Base-by-base conservation (phyloP, 768 basidiomycete species). In the Lactarius psammicola region DNA sequence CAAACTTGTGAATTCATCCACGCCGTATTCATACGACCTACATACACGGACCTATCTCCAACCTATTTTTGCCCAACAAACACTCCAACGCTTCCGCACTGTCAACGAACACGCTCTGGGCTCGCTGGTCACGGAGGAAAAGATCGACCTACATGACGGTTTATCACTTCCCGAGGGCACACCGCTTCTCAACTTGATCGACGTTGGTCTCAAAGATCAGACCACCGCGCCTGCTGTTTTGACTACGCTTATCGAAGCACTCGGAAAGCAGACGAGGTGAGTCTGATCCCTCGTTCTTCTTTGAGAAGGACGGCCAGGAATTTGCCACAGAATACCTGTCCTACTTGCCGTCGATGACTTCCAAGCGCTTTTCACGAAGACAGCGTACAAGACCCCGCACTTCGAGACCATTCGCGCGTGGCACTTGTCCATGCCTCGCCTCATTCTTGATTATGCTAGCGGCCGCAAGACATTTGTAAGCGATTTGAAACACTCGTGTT, bases 341-440 rank as follows among this genome's bases (percentile, higher is more conserved):
- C 74, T 97, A 7, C 77, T 95, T 34, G 94, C 94, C 0, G 80
- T 95, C 1, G 95, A 97, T 69, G 94, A 96, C 70, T 86, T 92
- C 74, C 95, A 96, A 74, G 82, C 92, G 0, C 75, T 97, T 30
- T 94, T 91, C 71, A 79, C 83, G 72, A 77, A 79, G 55, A 78
- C 76, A 53, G 85, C 89, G 31, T 95, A 95, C 76, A 84, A 86
- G 30, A 87, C 92, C 63, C 89, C 90, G 15, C 85, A 87, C 51
- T 92, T 87, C 75, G 78, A 79, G 8, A 72, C 78, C 11, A 85
- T 96, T 61, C 84, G 87, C 63, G 80, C 92, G 0, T 90, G 88
- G 70, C 89, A 95, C 70, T 79, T 97, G 7, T 87, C 90, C 3
- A 75, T 92, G 36, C 94, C 94, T 1, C 82, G 92, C 11, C 73